These are phyloP conservation scores for Chara braunii DNA, from an alignment of 139 green algal species.

Conservation along the genomic window DNA sequence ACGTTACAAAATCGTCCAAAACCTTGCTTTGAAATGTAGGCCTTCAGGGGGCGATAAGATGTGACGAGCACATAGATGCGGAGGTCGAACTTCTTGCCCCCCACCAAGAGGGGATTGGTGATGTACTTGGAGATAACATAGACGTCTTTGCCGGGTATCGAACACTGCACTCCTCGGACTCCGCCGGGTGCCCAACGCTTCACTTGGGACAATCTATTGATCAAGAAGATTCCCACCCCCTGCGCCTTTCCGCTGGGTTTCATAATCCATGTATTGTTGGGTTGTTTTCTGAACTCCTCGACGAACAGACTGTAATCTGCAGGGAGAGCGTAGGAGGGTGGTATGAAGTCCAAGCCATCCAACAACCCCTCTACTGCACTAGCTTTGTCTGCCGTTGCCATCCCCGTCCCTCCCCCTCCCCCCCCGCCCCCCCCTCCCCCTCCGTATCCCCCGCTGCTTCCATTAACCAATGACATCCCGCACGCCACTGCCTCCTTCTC, in stretches of 20 bases:
- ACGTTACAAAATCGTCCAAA: constrained; percentile 49
- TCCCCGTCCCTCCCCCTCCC: no score
- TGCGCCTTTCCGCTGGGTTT: constrained; percentile 43
- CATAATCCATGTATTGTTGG: constrained; percentile 41
- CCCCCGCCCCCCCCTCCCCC: no score
- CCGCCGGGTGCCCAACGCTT: background rate
- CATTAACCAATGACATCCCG: no score
- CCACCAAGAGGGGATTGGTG: constrained; percentile 44
- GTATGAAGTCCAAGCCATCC: constrained; percentile 37
- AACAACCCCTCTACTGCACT: background rate
- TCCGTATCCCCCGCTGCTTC: no score
- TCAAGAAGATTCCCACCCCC: constrained; percentile 46
- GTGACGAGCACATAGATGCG: constrained; percentile 69
- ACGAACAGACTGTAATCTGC: constrained; percentile 21
- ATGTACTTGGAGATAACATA: constrained; percentile 49
- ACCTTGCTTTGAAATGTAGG: constrained; percentile 45
- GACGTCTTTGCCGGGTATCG: constrained; percentile 11
- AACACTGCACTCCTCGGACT: no score
- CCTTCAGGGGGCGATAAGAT: constrained; percentile 38
- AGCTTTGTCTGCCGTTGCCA: no score
- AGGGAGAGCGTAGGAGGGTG: constrained; percentile 26
- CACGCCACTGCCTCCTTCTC: constrained; percentile 22
- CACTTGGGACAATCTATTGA: constrained; percentile 16
- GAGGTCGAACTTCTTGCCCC: constrained; percentile 78
- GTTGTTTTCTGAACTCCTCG: constrained; percentile 33